Base-by-base conservation (phyloP, 2,329 filamentous ascomycete species). In the Colletotrichum magnum region DNA sequence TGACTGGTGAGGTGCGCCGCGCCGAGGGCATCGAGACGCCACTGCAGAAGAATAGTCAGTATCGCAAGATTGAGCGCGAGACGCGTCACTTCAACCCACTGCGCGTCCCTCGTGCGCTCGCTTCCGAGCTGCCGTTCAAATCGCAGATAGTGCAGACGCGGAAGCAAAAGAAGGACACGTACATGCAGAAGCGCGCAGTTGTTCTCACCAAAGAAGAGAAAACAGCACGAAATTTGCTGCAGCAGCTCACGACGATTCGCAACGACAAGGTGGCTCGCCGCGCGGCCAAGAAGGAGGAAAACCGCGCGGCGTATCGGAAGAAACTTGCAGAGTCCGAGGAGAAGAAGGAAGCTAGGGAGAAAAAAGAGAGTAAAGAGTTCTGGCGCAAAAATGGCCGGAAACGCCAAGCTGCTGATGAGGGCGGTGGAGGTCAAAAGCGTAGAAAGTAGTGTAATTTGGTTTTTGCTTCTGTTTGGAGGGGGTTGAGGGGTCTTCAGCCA, bases 141-240 rank as follows among this genome's bases (percentile, higher is more conserved):
- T 95, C 93, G 13, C 96, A 99, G 80, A 95, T 97, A 76, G 88
- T 92, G 24, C 85, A 90, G 78, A 95, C 93, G 84, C 92, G 92
- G 81, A 90, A 92, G 70, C 94, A 95, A 83, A 90, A 89, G 79
- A 91, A 90, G 75, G 83, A 91, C 77, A 97, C 95, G 24, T 99
- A 99, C 80, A 87, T 97, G 86, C 94, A 97, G 85, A 98, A 98
- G 84, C 93, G 96, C 10, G 96, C 95, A 15, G 94, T 98, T n/a
- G 89, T 97, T 26, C 82, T 94, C 16, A 87, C 92, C 13, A 91
- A 91, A 28, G 95, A 98, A 80, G 96, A 99, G 87, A 94, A 92
- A 86, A 92, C 92, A 80, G 94, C 94, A 5, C 87, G 96, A 39
- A 91, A 94, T 74, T 85, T 99, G 73, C 92, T 99, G 90, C 93